These are phyloP conservation scores for Penicillium rolfsii DNA, from an alignment of 2,329 filamentous ascomycete genomes.

Conservation along the genomic window DNA sequence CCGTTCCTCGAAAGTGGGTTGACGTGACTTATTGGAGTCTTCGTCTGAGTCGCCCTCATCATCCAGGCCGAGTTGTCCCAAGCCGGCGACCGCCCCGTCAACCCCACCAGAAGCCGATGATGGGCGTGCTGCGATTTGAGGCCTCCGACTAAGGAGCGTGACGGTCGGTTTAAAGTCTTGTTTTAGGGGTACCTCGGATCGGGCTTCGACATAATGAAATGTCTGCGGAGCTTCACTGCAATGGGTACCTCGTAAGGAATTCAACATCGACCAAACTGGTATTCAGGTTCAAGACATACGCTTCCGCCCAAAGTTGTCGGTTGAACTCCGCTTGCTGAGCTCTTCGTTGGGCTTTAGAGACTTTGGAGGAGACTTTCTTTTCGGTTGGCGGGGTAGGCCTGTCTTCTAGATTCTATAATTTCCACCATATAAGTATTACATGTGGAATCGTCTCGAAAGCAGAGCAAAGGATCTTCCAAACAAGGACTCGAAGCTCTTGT, in stretches of 20 bases:
- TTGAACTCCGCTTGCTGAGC: conserved; percentile 83
- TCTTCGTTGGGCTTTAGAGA: conserved; percentile 75
- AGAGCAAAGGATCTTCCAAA: too few species aligned
- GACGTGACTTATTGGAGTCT: conserved; percentile 61
- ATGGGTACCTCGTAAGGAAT: conserved; percentile 11
- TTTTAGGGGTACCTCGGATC: conserved; percentile 65
- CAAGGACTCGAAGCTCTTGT: neutral
- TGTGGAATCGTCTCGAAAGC: too few species aligned
- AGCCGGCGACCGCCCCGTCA: conserved; percentile 47
- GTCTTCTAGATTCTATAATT: conserved; percentile 45
- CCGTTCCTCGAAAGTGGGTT: conserved; percentile 74
- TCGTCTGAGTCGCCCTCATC: conserved; percentile 69
- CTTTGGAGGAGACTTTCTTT: conserved; percentile 54
- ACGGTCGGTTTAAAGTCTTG: conserved; percentile 78
- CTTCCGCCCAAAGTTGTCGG: conserved; percentile 84
- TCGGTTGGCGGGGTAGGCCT: conserved; percentile 45
- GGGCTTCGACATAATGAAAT: conserved; percentile 73
- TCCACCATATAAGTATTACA: conserved; percentile 13
- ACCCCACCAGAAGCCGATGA: conserved; percentile 43
- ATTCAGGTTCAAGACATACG: conserved; percentile 55
- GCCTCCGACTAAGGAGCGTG: conserved; percentile 83
- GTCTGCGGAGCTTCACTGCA: conserved; percentile 72
- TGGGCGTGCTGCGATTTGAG: conserved; percentile 65
- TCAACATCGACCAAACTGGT: neutral
- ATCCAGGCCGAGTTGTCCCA: conserved; percentile 53